Evolutionary conservation across 1,139 yeast genomes (phyloP), one percentile per base, ranked within the genome.

Genomic region (Kurtzmaniella quercitrusa): DNA sequence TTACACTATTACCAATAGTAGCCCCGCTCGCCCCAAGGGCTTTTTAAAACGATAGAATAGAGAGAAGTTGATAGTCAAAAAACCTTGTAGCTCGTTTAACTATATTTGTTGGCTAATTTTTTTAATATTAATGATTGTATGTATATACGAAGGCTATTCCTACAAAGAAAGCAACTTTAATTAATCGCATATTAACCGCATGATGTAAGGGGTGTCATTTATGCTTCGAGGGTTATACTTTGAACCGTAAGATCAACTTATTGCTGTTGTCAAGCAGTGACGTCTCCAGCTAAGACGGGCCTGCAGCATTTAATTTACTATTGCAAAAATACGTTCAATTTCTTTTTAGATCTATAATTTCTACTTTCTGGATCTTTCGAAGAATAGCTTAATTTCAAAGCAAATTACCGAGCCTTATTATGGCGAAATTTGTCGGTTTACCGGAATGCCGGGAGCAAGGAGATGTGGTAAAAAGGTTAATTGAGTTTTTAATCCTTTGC

Each of bases 1-100:
- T 1, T 85, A 84, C 53, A 79, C 88, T 2, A 73, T 72, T 61
- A 74, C 82, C 2, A 58, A 56, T 42, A 47, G 49, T 21, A 49
- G 57, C 30, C 55, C 75, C 40, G 63, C 63, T 48, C 65, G 73
- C 38, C 68, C 60, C 49, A 63, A 60, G 47, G 54, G 63, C 3
- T 62, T 65, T 42, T 52, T 63, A 41, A 56, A 63, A 45, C 53
- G 68, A 42, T 61, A 45, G 47, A 35, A 39, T 23, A 26, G 21
- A 34, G 33, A 26, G 21, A 33, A 18, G 19, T 18, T 16, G 23
- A 15, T 3, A 15, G 36, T 33, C 16, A 9, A 18, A 33, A 18
- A 12, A 30, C 12, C 9, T 26, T 9, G 30, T 26, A 26, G 30
- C n/a, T n/a, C n/a, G n/a, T n/a, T n/a, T n/a, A n/a, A n/a, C n/a